Evolutionary conservation across 1,139 yeast genomes (phyloP).

Genomic region (Saccharomycopsis hybrid): DNA sequence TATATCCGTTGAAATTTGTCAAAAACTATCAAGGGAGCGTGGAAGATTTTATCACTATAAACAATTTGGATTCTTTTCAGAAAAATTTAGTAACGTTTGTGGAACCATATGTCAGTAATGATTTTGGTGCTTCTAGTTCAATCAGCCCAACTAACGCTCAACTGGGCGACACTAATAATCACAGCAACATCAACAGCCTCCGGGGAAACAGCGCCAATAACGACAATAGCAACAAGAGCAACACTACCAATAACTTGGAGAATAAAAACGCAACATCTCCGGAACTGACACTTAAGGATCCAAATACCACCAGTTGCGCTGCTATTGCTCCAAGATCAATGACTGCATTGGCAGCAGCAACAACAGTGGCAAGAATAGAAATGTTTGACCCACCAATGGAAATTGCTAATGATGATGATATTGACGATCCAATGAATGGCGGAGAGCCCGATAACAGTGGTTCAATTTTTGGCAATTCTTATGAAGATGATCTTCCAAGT

Average conservation of each 20-base stretch:
- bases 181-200: background rate
- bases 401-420: background rate
- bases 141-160: background rate
- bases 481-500: background rate
- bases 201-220: background rate
- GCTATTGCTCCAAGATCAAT: constrained; percentile 34
- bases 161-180: background rate
- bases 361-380: background rate
- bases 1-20: constrained; percentile 3
- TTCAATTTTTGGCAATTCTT: background rate
- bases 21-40: background rate
- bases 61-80: background rate
- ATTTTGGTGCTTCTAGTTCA: background rate
- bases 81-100: constrained; percentile 1
- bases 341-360: constrained; percentile 26
- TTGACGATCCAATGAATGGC: background rate
- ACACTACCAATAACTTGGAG: background rate
- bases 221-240: background rate
- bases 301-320: constrained; percentile 25
- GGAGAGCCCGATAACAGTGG: background rate
- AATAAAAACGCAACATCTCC: too few species aligned
- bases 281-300: too few species aligned
- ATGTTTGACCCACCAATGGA: background rate
- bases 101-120: constrained; percentile 1
- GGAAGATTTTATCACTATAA: background rate